Conservation (phyloP, 192 early-diverging fungal species). For the Coemansia sp. region DNA sequence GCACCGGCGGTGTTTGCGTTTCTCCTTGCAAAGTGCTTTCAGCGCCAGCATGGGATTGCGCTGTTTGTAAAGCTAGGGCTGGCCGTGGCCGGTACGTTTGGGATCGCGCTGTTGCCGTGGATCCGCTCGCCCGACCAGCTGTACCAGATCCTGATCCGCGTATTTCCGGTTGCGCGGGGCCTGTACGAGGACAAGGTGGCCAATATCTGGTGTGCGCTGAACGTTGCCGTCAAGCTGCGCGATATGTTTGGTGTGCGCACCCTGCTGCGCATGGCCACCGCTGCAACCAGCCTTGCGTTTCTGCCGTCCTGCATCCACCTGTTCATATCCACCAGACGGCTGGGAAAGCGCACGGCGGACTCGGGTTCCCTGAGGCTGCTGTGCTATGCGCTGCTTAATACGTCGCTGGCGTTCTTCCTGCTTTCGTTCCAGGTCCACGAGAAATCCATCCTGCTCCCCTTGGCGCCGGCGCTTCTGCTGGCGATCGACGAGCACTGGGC, state of each 20-base stretch:
- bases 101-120: constrained; percentile 70
- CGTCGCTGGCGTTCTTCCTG: constrained; percentile 89
- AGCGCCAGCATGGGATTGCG: constrained; percentile 9
- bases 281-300: constrained; percentile 66
- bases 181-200: constrained; percentile 99
- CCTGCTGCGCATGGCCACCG: constrained; percentile 70
- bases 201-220: constrained; percentile 95
- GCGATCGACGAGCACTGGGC: constrained; percentile 68
- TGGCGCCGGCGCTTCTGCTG: constrained; percentile 74
- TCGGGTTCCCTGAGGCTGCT: constrained; percentile 36
- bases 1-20: constrained; percentile 89
- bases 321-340: constrained; percentile 56
- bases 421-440: constrained; percentile 99
- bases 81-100: constrained; percentile 73
- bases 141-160: constrained; percentile 73
- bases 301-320: constrained; percentile 74
- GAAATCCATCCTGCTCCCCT: constrained; percentile 90
- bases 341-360: not conserved
- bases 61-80: constrained; percentile 71
- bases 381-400: constrained; percentile 72
- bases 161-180: constrained; percentile 93
- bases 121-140: constrained; percentile 62
- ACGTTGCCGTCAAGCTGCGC: constrained; percentile 81
- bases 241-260: constrained; percentile 60
- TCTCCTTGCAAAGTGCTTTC: constrained; percentile 76